phyloP scores from a whole-genome alignment of 2,329 filamentous ascomycete genomes.

The Lachnellula arida region DNA sequence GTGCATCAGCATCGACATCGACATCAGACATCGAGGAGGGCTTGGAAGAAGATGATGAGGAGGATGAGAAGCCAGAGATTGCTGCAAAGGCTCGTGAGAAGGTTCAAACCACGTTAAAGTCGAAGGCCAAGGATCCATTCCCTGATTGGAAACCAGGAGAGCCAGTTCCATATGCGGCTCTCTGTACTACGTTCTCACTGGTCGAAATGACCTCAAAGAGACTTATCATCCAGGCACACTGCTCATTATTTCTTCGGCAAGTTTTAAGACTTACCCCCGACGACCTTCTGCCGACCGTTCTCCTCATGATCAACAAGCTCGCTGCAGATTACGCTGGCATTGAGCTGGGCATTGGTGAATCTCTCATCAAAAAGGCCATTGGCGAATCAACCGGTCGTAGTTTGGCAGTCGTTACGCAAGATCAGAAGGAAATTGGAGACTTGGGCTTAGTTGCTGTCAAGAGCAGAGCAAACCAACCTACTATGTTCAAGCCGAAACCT shows the following conservation, averaged over 20 bases:
- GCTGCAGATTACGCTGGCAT: conserved; percentile 95
- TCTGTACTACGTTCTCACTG: conserved; percentile 91
- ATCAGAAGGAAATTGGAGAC: conserved; percentile 95
- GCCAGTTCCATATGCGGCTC: conserved; percentile 87
- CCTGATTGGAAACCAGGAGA: conserved; percentile 89
- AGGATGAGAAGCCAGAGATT: conserved; percentile 63
- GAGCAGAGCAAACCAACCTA: conserved; percentile 89
- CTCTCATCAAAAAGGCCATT: conserved; percentile 97
- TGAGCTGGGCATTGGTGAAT: conserved; percentile 97
- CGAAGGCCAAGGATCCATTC: conserved; percentile 72
- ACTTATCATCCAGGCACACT: conserved; percentile 81
- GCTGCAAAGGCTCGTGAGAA: conserved; percentile 74
- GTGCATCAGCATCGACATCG: conserved; percentile 39
- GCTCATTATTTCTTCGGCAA: conserved; percentile 85
- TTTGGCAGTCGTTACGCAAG: conserved; percentile 83
- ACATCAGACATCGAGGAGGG: conserved; percentile 44
- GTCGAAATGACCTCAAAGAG: conserved; percentile 94
- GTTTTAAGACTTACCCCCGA: conserved; percentile 86
- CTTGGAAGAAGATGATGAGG: conserved; percentile 48
- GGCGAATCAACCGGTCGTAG: conserved; percentile 90
- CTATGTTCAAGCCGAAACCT: conserved; percentile 96
- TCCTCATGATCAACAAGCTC: conserved; percentile 97
- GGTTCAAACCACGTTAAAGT: conserved; percentile 70
- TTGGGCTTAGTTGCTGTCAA: conserved; percentile 92
- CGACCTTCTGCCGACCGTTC: conserved; percentile 81